Evolutionary conservation across 2,329 filamentous ascomycete genomes (phyloP), one percentile per base, ranked within the genome.

Genomic region (Sclerotinia sclerotiorum): DNA sequence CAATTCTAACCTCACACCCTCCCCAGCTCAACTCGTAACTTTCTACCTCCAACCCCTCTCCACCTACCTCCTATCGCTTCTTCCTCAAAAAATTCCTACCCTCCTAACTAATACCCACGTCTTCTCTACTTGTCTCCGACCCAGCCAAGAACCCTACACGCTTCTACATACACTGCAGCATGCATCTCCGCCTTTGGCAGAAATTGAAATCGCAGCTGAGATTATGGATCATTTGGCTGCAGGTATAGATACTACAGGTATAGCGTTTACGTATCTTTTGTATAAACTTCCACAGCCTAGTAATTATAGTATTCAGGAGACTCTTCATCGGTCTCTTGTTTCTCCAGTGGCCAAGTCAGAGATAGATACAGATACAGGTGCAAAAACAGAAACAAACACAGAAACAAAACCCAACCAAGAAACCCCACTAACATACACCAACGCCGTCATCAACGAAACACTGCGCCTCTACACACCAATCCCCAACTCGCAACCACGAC

Each of bases 21-120:
- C 56, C 70, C 86, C 8, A 83, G 87, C 55, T 79, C 84, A 72
- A 84, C 86, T 75, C 29, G 49, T 69, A 8, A 70, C 72, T 49
- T 73, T 74, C 80, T 97, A 97, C 82, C 97, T 97, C 80, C 94
- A 94, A 52, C 97, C 93, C 52, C 97, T 98, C 77, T 94, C 97
- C 80, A 97, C 97, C 79, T 97, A 93, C 2, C 97, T 98, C 78
- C 94, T 88, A 29, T 58, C 55, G 2, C 27, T 93, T 74, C 95
- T 97, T 79, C 89, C 91, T 74, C 71, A 73, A 13, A 67, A 71
- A 35, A n/a, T n/a, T n/a, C 69, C 70, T 15, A 68, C 71, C 0
- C 88, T 88, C 0, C 77, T 88, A 55, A 84, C 87, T 15, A 84
- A 89, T 73, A 75, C 82, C 32, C 87, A 88, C 71, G 87, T 90